These are phyloP conservation scores for Ganoderma resinaceum DNA, from an alignment of 1,284 basidiomycete species.

Conservation along the genomic window DNA sequence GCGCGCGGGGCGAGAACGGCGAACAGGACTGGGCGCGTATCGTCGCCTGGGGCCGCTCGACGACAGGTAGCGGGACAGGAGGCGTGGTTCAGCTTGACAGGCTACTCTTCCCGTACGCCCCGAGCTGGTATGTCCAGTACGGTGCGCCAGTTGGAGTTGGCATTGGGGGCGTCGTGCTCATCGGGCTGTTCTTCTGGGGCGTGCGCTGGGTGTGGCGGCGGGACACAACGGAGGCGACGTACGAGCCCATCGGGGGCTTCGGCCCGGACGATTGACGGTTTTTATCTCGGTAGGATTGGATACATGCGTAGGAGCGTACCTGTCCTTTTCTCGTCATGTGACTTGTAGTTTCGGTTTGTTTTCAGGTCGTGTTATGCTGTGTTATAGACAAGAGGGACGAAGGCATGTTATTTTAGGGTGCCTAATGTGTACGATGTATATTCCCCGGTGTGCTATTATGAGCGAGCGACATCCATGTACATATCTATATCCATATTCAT, in stretches of 20 bases:
- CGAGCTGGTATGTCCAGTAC: slow-evolving; percentile 81
- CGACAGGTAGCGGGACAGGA: slow-evolving; percentile 70
- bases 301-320: not conserved
- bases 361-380: not conserved
- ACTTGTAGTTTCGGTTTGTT: not conserved
- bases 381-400: slow-evolving; percentile 15
- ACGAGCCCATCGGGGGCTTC: slow-evolving; percentile 85
- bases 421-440: slow-evolving; percentile 27
- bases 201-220: slow-evolving; percentile 69
- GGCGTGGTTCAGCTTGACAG: slow-evolving; percentile 91
- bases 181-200: slow-evolving; percentile 76
- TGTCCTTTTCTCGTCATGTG: not conserved
- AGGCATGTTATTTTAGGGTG: slow-evolving; percentile 7
- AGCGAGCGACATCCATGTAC: not conserved
- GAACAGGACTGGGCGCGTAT: slow-evolving; percentile 81
- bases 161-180: slow-evolving; percentile 59
- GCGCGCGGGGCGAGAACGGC: slow-evolving; percentile 80
- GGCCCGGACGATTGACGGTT: slow-evolving; percentile 54
- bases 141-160: slow-evolving; percentile 69
- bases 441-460: slow-evolving; percentile 11
- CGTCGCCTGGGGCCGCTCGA: slow-evolving; percentile 83
- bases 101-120: slow-evolving; percentile 86
- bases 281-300: not conserved
- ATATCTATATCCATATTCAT: not conserved
- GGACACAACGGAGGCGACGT: slow-evolving; percentile 82